Conservation (phyloP, 2,329 filamentous ascomycete species). For the Cryphonectria carpinicola region DNA sequence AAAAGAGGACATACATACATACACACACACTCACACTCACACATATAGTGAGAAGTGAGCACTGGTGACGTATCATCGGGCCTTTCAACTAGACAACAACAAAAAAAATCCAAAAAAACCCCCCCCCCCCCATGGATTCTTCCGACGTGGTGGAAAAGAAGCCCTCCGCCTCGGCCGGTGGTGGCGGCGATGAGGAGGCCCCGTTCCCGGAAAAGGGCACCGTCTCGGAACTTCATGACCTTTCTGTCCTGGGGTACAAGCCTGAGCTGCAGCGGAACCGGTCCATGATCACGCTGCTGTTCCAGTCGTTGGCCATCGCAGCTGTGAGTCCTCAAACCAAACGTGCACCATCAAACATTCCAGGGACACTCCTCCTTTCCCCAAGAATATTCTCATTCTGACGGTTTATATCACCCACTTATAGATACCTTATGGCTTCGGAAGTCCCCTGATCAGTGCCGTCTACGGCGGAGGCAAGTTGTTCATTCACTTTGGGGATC, state of each 20-base stretch:
- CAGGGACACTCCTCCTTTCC: neutral
- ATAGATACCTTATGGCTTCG: slow-evolving; percentile 59
- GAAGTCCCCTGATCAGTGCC: slow-evolving; percentile 42
- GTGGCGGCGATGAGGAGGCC: slow-evolving; percentile 23
- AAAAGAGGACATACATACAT: neutral
- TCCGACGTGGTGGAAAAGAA: slow-evolving; percentile 15
- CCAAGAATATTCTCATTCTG: neutral
- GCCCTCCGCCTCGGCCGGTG: slow-evolving; percentile 8
- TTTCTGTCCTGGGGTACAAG: slow-evolving; percentile 57
- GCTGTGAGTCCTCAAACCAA: slow-evolving; percentile 40
- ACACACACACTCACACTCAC: neutral
- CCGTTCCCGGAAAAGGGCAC: slow-evolving; percentile 14
- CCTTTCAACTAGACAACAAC: neutral
- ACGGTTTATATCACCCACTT: neutral
- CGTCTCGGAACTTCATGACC: slow-evolving; percentile 36
- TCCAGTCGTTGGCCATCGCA: slow-evolving; percentile 64
- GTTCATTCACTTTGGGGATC: too few species aligned
- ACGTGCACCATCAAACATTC: neutral
- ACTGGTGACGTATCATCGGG: neutral
- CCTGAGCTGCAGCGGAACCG: slow-evolving; percentile 61
- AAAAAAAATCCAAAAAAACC: too few species aligned
- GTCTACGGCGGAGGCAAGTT: slow-evolving; percentile 44
- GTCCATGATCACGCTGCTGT: slow-evolving; percentile 62
- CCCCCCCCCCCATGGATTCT: slow-evolving; percentile 11
- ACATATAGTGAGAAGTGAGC: neutral